A percentile compares a stretch with the other conserved stretches of the same genome.
Evolutionary conservation across 1,284 basidiomycete genomes (phyloP).

Genomic region (Tranzscheliella williamsii): DNA sequence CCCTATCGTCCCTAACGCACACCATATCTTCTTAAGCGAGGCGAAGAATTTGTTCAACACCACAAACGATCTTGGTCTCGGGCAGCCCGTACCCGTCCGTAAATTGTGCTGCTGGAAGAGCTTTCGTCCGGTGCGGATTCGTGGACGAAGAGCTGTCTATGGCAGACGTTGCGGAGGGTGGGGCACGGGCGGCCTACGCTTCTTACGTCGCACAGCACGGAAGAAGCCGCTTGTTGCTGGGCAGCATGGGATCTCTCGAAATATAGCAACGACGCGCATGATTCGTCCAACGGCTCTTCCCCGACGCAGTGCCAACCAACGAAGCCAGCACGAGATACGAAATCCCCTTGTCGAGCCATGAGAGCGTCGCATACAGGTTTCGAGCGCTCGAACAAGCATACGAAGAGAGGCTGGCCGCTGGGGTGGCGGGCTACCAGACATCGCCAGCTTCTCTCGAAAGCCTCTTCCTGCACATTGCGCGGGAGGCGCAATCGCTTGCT

Average conservation of each 20-base stretch:
- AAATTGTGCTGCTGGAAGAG: slow-evolving; percentile 73
- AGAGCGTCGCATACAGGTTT: slow-evolving; percentile 69
- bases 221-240: slow-evolving; percentile 78
- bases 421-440: slow-evolving; percentile 18
- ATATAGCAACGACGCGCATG: slow-evolving; percentile 67
- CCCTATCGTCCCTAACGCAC: slow-evolving; percentile 71
- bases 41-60: slow-evolving; percentile 40
- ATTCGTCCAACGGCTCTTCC: slow-evolving; percentile 69
- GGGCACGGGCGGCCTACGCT: slow-evolving; percentile 62
- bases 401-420: slow-evolving; percentile 5
- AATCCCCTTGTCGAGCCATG: slow-evolving; percentile 69
- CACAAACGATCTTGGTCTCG: slow-evolving; percentile 25
- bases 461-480: slow-evolving; percentile 74
- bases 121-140: slow-evolving; percentile 81
- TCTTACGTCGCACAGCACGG: slow-evolving; percentile 72
- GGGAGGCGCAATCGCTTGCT: slow-evolving; percentile 63
- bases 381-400: slow-evolving; percentile 7
- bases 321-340: slow-evolving; percentile 79
- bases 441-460: slow-evolving; percentile 68
- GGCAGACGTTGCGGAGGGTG: slow-evolving; percentile 72
- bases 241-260: slow-evolving; percentile 71
- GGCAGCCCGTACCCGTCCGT: slow-evolving; percentile 9
- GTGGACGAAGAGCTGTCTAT: slow-evolving; percentile 80
- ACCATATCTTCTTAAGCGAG: slow-evolving; percentile 70
- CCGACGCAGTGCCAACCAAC: slow-evolving; percentile 70